Conservation (phyloP, 352 stramenopile species). For the Phytophthora boehmeriae region DNA sequence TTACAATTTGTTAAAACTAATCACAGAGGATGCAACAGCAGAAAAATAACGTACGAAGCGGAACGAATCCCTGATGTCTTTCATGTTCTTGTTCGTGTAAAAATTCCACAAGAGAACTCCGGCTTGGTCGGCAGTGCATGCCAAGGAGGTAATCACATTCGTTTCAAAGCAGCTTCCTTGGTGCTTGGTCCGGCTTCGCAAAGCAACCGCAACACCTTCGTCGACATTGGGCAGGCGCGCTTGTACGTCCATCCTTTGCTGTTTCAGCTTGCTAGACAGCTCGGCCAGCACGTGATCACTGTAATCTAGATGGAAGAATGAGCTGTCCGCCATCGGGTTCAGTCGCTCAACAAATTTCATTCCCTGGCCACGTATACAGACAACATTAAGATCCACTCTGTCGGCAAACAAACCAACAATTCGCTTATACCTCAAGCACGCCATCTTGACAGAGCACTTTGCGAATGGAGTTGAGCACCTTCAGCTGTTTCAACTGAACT, state of each 20-base stretch:
- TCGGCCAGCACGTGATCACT: not conserved
- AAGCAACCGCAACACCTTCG: not conserved
- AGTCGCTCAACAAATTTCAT: not conserved
- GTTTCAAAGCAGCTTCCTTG: not conserved
- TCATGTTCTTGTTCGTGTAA: not conserved
- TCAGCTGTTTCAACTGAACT: not conserved
- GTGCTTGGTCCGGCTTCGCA: not conserved
- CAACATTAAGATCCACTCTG: not conserved
- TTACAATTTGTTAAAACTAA: too few species aligned
- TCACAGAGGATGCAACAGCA: not conserved
- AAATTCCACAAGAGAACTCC: not conserved
- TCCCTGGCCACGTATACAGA: not conserved
- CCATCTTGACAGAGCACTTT: not conserved
- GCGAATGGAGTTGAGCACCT: not conserved
- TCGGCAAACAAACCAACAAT: not conserved
- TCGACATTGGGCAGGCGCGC: not conserved
- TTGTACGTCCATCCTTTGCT: not conserved
- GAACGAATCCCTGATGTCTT: not conserved
- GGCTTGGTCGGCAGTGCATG: not conserved
- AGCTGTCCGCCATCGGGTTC: not conserved
- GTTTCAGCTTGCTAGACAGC: not conserved
- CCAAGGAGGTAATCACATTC: not conserved
- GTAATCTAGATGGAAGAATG: not conserved
- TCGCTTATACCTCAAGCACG: not conserved
- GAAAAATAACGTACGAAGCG: not conserved